phyloP scores from a whole-genome alignment of 345 rosid genomes.

The Schrenkiella parvula region DNA sequence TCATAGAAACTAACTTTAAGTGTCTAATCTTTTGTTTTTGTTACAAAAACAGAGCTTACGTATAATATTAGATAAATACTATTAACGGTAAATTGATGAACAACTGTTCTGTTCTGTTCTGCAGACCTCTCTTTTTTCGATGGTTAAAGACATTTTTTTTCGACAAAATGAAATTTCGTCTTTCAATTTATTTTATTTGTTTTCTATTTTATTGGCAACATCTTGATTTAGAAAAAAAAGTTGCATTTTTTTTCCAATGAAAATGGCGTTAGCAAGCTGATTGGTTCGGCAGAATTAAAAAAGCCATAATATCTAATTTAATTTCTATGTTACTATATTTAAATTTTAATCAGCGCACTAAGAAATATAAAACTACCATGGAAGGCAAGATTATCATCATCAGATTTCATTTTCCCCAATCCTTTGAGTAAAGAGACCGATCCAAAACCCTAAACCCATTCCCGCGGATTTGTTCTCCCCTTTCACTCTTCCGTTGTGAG shows the following conservation, averaged over 20 bases:
- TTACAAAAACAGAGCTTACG: neutral
- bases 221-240: no score
- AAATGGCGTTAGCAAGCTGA: neutral
- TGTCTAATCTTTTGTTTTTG: neutral
- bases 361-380: neutral
- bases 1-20: neutral
- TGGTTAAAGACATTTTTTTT: no score
- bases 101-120: no score
- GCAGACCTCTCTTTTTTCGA: no score
- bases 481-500: neutral
- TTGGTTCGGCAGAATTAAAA: neutral
- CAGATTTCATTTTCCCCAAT: constrained; percentile 23
- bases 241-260: no score
- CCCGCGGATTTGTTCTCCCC: constrained; percentile 6
- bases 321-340: neutral
- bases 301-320: neutral
- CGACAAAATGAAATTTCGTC: neutral
- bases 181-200: neutral
- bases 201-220: no score
- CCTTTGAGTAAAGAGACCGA: neutral
- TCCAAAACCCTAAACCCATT: constrained; percentile 36
- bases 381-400: neutral
- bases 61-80: neutral
- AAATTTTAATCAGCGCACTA: neutral
- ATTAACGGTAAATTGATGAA: neutral